Evolutionary conservation across 208 protist genomes (phyloP).

Genomic region (Leishmania lainsoni): DNA sequence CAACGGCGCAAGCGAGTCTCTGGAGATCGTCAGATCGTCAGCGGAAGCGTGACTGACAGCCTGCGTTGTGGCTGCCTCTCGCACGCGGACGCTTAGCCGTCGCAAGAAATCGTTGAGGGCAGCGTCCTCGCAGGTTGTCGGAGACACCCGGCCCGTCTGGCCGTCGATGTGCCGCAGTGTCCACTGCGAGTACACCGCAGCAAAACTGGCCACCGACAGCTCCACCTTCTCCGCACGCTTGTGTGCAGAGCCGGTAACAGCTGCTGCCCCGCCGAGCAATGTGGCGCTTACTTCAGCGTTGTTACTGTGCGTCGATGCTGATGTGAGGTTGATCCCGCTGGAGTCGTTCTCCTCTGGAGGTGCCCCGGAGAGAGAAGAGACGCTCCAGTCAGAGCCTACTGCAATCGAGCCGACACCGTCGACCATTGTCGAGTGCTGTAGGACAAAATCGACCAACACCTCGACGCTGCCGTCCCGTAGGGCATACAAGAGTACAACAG

Average conservation of each 20-base stretch:
- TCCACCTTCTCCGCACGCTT: conserved; percentile 31
- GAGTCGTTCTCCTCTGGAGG: conserved; percentile 22
- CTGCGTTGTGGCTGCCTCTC: not conserved
- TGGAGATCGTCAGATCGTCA: conserved; percentile 15
- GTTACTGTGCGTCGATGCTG: conserved; percentile 19
- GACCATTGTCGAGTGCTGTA: conserved; percentile 52
- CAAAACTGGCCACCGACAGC: conserved; percentile 53
- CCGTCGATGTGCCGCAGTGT: conserved; percentile 32
- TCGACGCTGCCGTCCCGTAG: conserved; percentile 65
- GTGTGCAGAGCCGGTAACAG: conserved; percentile 15
- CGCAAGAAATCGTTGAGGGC: conserved; percentile 35
- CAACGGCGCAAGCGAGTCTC: conserved; percentile 8
- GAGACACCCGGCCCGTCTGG: conserved; percentile 1
- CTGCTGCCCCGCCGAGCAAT: conserved; percentile 11
- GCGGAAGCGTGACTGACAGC: not conserved
- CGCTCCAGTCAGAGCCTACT: conserved; percentile 37
- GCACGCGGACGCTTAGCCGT: conserved; percentile 28
- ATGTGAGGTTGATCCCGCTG: conserved; percentile 16
- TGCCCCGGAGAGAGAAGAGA: conserved; percentile 9
- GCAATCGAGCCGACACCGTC: conserved; percentile 82
- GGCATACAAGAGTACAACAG: conserved; percentile 57
- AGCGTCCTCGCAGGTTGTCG: conserved; percentile 10
- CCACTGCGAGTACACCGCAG: conserved; percentile 55
- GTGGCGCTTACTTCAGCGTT: conserved; percentile 7
- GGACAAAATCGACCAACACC: conserved; percentile 45